Percentiles rank a stretch among this genome's conserved stretches.
Evolutionary conservation across 106 monocot species (phyloP).

Genomic region (Allium sativum): DNA sequence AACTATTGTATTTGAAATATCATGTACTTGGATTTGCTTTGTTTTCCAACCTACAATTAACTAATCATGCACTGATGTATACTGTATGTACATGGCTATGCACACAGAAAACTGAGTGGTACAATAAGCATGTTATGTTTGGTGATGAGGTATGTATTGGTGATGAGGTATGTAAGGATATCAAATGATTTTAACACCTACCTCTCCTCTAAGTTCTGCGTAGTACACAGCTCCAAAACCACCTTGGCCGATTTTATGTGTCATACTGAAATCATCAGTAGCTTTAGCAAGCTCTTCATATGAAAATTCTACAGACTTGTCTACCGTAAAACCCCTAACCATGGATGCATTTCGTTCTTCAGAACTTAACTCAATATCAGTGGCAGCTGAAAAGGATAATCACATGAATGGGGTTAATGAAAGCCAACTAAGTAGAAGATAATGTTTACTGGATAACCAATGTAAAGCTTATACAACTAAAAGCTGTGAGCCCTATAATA

Average conservation of each 20-base stretch:
- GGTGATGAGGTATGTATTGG: no score
- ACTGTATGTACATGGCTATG: not conserved
- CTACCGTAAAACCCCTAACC: constrained; percentile 32
- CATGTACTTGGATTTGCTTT: no score
- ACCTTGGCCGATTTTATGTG: constrained; percentile 77
- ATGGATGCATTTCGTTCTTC: constrained; percentile 19
- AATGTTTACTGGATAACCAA: no score
- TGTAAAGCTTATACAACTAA: no score
- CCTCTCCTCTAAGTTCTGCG: constrained; percentile 95
- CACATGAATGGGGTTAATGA: no score
- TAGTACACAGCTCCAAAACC: constrained; percentile 87
- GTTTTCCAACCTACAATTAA: no score
- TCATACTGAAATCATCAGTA: constrained; percentile 70
- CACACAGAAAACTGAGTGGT: not conserved
- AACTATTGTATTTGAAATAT: no score
- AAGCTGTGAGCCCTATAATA: no score
- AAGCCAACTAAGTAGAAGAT: no score
- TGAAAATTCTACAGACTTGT: constrained; percentile 76
- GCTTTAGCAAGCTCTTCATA: constrained; percentile 77
- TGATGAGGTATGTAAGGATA: no score
- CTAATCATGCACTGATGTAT: no score
- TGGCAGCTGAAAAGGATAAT: not conserved
- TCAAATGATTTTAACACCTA: constrained; percentile 9
- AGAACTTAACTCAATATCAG: constrained; percentile 6
- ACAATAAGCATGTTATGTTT: no score